These are phyloP conservation scores for Neoboletus brunneissimus DNA, from an alignment of 768 basidiomycete species.

Conservation along the genomic window DNA sequence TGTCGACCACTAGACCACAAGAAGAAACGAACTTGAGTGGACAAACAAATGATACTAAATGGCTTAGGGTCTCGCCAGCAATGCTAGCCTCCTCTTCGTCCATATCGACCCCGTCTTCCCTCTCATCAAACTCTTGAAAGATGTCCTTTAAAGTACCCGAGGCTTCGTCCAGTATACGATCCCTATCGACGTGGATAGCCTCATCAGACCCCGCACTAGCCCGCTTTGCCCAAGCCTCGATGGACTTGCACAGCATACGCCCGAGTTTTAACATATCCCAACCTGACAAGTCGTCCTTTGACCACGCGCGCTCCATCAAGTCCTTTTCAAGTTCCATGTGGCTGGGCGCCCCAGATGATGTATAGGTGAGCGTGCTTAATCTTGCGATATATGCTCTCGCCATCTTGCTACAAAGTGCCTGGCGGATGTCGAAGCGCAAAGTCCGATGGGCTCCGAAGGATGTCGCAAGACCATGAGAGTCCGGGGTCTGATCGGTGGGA, in stretches of 20 bases:
- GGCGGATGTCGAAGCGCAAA: conserved; percentile 60
- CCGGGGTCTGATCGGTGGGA: conserved; percentile 27
- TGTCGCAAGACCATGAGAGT: conserved; percentile 33
- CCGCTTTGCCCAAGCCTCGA: conserved; percentile 56
- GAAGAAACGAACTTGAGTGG: conserved; percentile 49
- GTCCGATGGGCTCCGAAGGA: conserved; percentile 62
- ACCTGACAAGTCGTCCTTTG: conserved; percentile 60
- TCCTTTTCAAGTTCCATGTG: conserved; percentile 60
- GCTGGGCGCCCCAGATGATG: conserved; percentile 57
- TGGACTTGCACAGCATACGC: conserved; percentile 49
- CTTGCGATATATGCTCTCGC: conserved; percentile 65
- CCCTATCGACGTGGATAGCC: conserved; percentile 37
- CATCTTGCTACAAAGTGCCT: conserved; percentile 56
- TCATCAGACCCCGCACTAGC: conserved; percentile 28
- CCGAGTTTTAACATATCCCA: conserved; percentile 68
- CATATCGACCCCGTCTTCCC: conserved; percentile 52
- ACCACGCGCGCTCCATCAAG: conserved; percentile 71
- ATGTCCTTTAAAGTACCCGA: conserved; percentile 70
- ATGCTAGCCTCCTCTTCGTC: conserved; percentile 69
- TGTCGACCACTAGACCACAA: background rate
- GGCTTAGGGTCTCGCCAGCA: conserved; percentile 58
- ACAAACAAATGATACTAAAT: conserved; percentile 56
- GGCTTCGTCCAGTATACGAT: conserved; percentile 65
- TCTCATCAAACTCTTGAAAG: conserved; percentile 66
- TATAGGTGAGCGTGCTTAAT: conserved; percentile 49